Evolutionary conservation across 179 eudicot genomes (phyloP).

Genomic region (Monotropa hypopitys): DNA sequence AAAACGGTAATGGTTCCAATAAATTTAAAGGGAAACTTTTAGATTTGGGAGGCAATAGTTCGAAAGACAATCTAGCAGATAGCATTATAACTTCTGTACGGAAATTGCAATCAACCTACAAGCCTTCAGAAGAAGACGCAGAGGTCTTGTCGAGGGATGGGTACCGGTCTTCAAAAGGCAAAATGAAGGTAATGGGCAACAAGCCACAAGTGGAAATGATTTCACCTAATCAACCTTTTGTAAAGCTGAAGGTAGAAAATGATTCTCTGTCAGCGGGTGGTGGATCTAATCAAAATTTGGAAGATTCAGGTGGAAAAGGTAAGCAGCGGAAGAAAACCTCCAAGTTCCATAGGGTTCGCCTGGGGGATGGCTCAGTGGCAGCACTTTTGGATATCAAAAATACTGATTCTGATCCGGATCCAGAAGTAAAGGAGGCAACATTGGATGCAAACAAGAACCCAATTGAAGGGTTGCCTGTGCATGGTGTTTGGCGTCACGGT

Average conservation of each 20-base stretch:
- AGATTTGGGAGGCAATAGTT: slow-evolving; percentile 20
- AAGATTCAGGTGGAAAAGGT: slow-evolving; percentile 35
- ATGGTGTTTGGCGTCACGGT: slow-evolving; percentile 41
- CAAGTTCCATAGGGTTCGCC: slow-evolving; percentile 59
- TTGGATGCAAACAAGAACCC: slow-evolving; percentile 14
- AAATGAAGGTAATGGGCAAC: slow-evolving; percentile 18
- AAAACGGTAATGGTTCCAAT: slow-evolving; percentile 27
- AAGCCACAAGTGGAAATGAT: slow-evolving; percentile 17
- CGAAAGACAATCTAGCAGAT: slow-evolving; percentile 44
- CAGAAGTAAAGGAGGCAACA: slow-evolving; percentile 14
- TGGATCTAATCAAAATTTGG: slow-evolving; percentile 21
- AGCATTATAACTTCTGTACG: slow-evolving; percentile 46
- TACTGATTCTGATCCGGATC: slow-evolving; percentile 26
- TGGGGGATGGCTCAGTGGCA: slow-evolving; percentile 59
- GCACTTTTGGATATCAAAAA: slow-evolving; percentile 36
- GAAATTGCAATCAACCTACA: slow-evolving; percentile 55
- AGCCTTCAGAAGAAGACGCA: slow-evolving; percentile 46
- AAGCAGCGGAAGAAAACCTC: slow-evolving; percentile 68
- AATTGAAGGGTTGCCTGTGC: slow-evolving; percentile 25
- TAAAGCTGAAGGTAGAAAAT: slow-evolving; percentile 10
- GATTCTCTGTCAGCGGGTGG: slow-evolving; percentile 13
- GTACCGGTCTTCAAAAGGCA: slow-evolving; percentile 48
- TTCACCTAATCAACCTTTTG: slow-evolving; percentile 12
- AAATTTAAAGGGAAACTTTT: slow-evolving; percentile 56
- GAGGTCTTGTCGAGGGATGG: slow-evolving; percentile 77